Percentiles rank a stretch among this genome's conserved stretches.
Evolutionary conservation across 768 basidiomycete species (phyloP).

Genomic region (Collybia mongolica): DNA sequence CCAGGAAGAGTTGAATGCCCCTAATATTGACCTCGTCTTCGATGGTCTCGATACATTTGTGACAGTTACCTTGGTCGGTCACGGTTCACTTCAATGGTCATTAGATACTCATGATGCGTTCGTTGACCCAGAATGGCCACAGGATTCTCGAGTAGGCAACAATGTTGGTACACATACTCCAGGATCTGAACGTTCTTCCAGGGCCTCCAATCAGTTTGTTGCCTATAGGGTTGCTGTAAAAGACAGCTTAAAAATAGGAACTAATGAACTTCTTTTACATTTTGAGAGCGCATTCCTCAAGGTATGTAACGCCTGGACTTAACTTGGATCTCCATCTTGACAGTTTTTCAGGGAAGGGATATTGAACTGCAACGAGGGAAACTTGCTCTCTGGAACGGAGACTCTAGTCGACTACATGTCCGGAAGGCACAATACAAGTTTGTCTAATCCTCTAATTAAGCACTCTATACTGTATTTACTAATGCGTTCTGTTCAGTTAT

Average conservation of each 20-base stretch:
- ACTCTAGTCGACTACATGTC: slow-evolving; percentile 85
- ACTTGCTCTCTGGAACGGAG: slow-evolving; percentile 82
- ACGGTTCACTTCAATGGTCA: background rate
- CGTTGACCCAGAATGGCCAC: slow-evolving; percentile 58
- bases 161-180: background rate
- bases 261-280: slow-evolving; percentile 65
- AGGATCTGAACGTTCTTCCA: slow-evolving; percentile 21
- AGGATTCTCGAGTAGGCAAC: slow-evolving; percentile 60
- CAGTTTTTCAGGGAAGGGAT: slow-evolving; percentile 59
- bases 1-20: slow-evolving; percentile 39
- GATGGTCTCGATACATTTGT: slow-evolving; percentile 93
- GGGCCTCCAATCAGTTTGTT: slow-evolving; percentile 86
- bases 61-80: slow-evolving; percentile 61
- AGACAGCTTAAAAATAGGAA: slow-evolving; percentile 45
- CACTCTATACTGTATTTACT: background rate
- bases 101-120: background rate
- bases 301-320: slow-evolving; percentile 27
- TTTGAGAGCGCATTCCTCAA: slow-evolving; percentile 78
- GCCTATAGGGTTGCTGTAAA: slow-evolving; percentile 65
- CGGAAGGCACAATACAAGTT: slow-evolving; percentile 94
- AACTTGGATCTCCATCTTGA: background rate
- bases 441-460: slow-evolving; percentile 17
- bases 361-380: slow-evolving; percentile 68
- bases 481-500: slow-evolving; percentile 46
- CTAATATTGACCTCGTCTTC: slow-evolving; percentile 75